phyloP scores from a whole-genome alignment of 1,284 basidiomycete species.

The Wallemia hederae region DNA sequence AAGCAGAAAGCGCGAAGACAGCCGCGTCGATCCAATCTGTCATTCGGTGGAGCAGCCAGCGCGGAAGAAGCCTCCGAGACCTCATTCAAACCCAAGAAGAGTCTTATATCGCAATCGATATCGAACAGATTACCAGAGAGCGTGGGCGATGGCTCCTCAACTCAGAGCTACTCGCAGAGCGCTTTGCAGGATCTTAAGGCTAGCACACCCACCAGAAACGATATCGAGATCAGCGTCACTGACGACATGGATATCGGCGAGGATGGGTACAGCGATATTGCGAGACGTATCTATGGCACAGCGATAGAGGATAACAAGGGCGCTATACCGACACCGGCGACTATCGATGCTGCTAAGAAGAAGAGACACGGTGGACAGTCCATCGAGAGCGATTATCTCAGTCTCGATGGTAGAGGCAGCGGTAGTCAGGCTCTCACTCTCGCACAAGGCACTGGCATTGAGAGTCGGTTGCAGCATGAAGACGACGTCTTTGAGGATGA shows the following conservation, averaged over 20 bases:
- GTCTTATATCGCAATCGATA: neutral
- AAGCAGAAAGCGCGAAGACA: neutral
- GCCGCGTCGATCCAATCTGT: neutral
- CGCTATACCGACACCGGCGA: constrained; percentile 41
- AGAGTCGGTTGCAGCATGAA: constrained; percentile 58
- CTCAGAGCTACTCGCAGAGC: constrained; percentile 37
- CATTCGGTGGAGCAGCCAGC: neutral
- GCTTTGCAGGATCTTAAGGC: constrained; percentile 60
- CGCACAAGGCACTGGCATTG: constrained; percentile 25
- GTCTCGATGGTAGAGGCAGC: constrained; percentile 31
- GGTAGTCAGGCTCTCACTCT: constrained; percentile 18
- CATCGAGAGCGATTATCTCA: constrained; percentile 27
- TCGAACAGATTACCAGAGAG: neutral
- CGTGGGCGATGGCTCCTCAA: constrained; percentile 12
- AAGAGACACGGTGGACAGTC: constrained; percentile 28
- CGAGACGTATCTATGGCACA: constrained; percentile 3
- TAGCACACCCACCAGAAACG: constrained; percentile 28
- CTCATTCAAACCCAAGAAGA: neutral
- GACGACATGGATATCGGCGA: neutral
- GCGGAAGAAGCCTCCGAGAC: neutral
- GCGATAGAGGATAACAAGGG: neutral
- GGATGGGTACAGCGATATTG: constrained; percentile 1
- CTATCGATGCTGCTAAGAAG: constrained; percentile 46
- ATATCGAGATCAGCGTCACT: constrained; percentile 2
- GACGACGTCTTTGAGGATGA: constrained; percentile 65